phyloP scores from a whole-genome alignment of 805 yeast species.

The Wickerhamia fluorescens region DNA sequence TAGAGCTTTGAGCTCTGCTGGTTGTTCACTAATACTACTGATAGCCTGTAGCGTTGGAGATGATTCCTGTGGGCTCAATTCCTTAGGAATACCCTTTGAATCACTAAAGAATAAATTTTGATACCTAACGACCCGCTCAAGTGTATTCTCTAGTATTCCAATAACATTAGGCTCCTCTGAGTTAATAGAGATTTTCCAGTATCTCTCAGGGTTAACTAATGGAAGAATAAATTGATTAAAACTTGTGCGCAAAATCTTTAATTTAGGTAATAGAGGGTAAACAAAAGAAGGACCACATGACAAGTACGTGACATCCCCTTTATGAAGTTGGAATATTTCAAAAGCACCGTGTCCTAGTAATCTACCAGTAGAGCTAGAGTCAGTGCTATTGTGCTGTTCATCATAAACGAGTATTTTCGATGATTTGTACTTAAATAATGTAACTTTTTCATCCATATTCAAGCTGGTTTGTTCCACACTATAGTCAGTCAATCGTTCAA shows the following conservation, averaged over 20 bases:
- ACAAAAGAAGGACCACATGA: conserved; percentile 62
- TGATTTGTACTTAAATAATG: conserved; percentile 25
- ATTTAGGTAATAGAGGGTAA: conserved; percentile 65
- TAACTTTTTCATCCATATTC: conserved; percentile 29
- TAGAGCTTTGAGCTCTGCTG: conserved; percentile 7
- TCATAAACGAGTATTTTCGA: conserved; percentile 32
- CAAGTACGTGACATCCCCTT: conserved; percentile 51
- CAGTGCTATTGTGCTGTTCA: conserved; percentile 19
- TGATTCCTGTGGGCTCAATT: no score
- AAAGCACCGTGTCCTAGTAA: conserved; percentile 56
- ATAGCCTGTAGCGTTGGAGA: no score
- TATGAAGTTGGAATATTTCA: conserved; percentile 52
- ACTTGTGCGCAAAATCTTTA: conserved; percentile 48
- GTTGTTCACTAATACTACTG: conserved; percentile 9
- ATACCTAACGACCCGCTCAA: conserved; percentile 35
- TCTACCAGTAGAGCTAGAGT: conserved; percentile 28
- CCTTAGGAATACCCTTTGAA: no score
- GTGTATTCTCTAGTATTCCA: conserved; percentile 25
- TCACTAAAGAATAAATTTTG: no score
- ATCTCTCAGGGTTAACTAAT: conserved; percentile 66
- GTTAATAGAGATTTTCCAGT: conserved; percentile 51
- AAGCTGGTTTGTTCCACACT: conserved; percentile 8
- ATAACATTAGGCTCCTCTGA: conserved; percentile 22
- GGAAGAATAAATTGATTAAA: conserved; percentile 50
- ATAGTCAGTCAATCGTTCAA: conserved; percentile 6